Conservation (phyloP, 345 rosid species). For the Camelina laxa region DNA sequence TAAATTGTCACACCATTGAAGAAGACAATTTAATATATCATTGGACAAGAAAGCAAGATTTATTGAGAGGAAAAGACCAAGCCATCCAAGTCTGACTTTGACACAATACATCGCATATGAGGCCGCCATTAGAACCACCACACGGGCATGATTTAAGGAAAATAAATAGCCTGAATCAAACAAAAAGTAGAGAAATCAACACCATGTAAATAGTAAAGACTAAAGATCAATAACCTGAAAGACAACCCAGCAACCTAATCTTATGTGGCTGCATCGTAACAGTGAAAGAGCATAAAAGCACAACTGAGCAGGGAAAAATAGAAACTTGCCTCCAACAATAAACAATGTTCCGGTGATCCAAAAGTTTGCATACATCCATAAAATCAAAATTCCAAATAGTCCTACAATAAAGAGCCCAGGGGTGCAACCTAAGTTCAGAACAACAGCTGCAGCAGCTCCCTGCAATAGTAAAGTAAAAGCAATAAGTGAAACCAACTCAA, state of each 20-base stretch:
- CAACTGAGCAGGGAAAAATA: not conserved
- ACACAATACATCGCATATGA: slow-evolving; percentile 79
- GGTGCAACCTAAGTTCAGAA: slow-evolving; percentile 85
- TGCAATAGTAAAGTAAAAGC: slow-evolving; percentile 46
- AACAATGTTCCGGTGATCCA: slow-evolving; percentile 96
- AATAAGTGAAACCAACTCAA: slow-evolving; percentile 17
- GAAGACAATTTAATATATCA: slow-evolving; percentile 72
- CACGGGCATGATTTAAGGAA: slow-evolving; percentile 87
- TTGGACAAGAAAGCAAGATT: slow-evolving; percentile 91
- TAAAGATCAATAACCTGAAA: slow-evolving; percentile 7
- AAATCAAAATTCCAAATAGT: slow-evolving; percentile 73
- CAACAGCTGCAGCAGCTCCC: slow-evolving; percentile 92
- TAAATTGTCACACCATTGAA: slow-evolving; percentile 80
- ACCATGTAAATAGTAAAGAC: slow-evolving; percentile 3
- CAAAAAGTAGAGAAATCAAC: slow-evolving; percentile 32
- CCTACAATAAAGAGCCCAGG: slow-evolving; percentile 97
- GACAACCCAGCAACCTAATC: slow-evolving; percentile 13
- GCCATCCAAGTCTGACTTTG: slow-evolving; percentile 93
- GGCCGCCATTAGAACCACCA: slow-evolving; percentile 78
- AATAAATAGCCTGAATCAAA: slow-evolving; percentile 81
- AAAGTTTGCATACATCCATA: slow-evolving; percentile 99
- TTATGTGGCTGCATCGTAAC: not conserved
- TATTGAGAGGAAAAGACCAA: slow-evolving; percentile 78
- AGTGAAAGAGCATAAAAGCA: not conserved
- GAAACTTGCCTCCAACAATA: slow-evolving; percentile 87